Evolutionary conservation across 2,329 filamentous ascomycete species (phyloP).

Genomic region (Diplocarpon rosae): DNA sequence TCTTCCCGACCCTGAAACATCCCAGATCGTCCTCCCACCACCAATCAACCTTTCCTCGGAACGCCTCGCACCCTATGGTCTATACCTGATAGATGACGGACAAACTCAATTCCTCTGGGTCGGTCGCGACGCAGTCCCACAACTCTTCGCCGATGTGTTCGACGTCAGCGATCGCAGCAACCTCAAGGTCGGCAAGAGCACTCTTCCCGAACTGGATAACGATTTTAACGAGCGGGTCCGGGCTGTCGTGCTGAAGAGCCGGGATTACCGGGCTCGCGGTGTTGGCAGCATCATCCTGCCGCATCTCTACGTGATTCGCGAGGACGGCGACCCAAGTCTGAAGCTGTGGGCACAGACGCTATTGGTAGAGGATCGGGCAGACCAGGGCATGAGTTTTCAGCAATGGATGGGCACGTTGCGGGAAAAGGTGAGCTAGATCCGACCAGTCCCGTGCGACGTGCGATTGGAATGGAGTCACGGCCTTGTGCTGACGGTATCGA

Average conservation of each 20-base stretch:
- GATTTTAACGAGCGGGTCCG: slow-evolving; percentile 95
- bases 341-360: slow-evolving; percentile 96
- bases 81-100: slow-evolving; percentile 94
- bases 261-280: slow-evolving; percentile 74
- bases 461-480: slow-evolving; percentile 9
- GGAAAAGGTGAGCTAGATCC: slow-evolving; percentile 67
- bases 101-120: slow-evolving; percentile 98
- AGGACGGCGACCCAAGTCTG: slow-evolving; percentile 90
- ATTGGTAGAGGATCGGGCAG: slow-evolving; percentile 86
- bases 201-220: slow-evolving; percentile 77
- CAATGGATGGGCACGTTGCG: slow-evolving; percentile 88
- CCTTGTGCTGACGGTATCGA: slow-evolving; percentile 20
- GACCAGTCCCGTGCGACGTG: neutral
- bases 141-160: slow-evolving; percentile 83
- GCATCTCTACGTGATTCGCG: slow-evolving; percentile 83
- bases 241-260: slow-evolving; percentile 82
- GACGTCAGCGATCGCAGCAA: slow-evolving; percentile 73
- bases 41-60: slow-evolving; percentile 80
- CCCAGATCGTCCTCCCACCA: slow-evolving; percentile 80
- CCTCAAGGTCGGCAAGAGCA: slow-evolving; percentile 83
- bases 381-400: slow-evolving; percentile 83
- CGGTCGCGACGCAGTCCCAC: slow-evolving; percentile 82
- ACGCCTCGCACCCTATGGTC: slow-evolving; percentile 73
- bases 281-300: slow-evolving; percentile 90
- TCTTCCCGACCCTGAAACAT: slow-evolving; percentile 71